A percentile compares a stretch with the other conserved stretches of the same genome.
These are phyloP conservation scores for Cephaloascus fragrans DNA, from an alignment of 805 yeast genomes.

Conservation along the genomic window DNA sequence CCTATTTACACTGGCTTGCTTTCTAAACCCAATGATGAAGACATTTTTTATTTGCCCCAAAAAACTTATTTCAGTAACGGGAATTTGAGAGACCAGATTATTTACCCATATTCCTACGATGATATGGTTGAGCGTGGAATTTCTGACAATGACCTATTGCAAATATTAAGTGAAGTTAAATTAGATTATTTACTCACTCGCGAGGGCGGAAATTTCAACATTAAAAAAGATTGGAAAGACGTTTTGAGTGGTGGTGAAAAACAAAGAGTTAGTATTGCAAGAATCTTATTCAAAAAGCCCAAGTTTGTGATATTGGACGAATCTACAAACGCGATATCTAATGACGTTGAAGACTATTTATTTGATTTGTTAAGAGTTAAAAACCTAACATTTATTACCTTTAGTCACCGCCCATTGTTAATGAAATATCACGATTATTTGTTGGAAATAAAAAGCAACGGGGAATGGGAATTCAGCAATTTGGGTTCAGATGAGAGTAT, in stretches of 20 bases:
- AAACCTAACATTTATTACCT: slow-evolving; percentile 69
- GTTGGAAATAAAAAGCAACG: slow-evolving; percentile 54
- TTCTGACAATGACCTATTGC: slow-evolving; percentile 59
- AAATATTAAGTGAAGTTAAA: slow-evolving; percentile 64
- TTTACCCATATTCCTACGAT: slow-evolving; percentile 71
- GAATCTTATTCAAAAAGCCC: slow-evolving; percentile 73
- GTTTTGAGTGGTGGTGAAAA: slow-evolving; percentile 95
- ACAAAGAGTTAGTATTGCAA: slow-evolving; percentile 82
- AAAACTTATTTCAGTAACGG: slow-evolving; percentile 78
- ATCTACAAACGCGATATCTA: slow-evolving; percentile 87
- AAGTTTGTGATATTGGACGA: slow-evolving; percentile 81
- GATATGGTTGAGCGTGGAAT: slow-evolving; percentile 69
- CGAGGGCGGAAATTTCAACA: slow-evolving; percentile 41
- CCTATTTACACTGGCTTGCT: slow-evolving; percentile 78
- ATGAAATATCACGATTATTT: slow-evolving; percentile 77
- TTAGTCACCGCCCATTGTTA: slow-evolving; percentile 75
- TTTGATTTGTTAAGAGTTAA: slow-evolving; percentile 66
- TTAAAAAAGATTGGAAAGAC: slow-evolving; percentile 70
- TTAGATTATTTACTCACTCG: slow-evolving; percentile 72
- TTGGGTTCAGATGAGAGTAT: slow-evolving; percentile 58
- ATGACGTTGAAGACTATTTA: slow-evolving; percentile 80
- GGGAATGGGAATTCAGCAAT: slow-evolving; percentile 53
- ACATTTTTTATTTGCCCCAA: slow-evolving; percentile 76
- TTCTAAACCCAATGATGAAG: slow-evolving; percentile 63
- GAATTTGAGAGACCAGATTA: slow-evolving; percentile 82